Evolutionary conservation across 2,329 filamentous ascomycete genomes (phyloP).

Genomic region (Hymenoscyphus albidus): DNA sequence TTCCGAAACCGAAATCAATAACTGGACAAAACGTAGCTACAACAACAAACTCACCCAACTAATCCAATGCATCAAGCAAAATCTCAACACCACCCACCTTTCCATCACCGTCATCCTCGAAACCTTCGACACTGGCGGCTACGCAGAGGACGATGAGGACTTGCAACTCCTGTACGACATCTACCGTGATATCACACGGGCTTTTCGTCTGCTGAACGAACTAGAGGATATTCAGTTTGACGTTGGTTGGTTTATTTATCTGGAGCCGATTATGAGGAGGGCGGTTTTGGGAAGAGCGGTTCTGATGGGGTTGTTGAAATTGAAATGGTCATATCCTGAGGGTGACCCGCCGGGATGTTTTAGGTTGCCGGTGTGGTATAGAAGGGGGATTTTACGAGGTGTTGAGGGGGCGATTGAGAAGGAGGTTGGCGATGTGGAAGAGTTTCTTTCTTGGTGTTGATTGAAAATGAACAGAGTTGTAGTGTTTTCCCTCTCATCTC

Average conservation of each 20-base stretch:
- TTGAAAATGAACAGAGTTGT: background rate
- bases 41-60: background rate
- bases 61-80: background rate
- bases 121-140: constrained; percentile 1
- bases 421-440: too few species aligned
- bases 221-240: constrained; percentile 8
- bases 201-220: background rate
- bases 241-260: constrained; percentile 9
- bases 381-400: background rate
- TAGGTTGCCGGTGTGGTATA: background rate
- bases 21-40: background rate
- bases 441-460: background rate
- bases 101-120: constrained; percentile 1
- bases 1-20: background rate
- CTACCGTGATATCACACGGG: constrained; percentile 7
- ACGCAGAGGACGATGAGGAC: constrained; percentile 7
- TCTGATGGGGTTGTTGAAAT: background rate
- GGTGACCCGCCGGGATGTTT: background rate
- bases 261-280: constrained; percentile 7
- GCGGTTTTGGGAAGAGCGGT: constrained; percentile 3
- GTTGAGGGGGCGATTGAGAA: background rate
- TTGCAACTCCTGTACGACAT: constrained; percentile 7
- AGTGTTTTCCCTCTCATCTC: background rate
- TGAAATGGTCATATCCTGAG: background rate
- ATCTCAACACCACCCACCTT: background rate